phyloP scores from a whole-genome alignment of 1,139 yeast genomes.

The Blastobotrys raffinosifermentans region DNA sequence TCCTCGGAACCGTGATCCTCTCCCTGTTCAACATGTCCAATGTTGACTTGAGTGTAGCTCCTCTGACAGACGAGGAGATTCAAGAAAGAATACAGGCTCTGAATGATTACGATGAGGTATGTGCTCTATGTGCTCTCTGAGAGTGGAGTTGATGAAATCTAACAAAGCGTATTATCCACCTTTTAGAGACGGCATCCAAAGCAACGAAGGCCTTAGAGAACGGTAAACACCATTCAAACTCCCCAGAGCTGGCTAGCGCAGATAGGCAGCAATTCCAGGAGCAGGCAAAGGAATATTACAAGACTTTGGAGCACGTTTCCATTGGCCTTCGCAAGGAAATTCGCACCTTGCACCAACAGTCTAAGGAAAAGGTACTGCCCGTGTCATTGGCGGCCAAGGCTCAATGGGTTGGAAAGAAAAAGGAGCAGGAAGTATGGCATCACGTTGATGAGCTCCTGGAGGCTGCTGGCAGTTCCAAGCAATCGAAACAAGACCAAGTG shows the following conservation, averaged over 20 bases:
- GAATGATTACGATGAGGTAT: constrained; percentile 34
- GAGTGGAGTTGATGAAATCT: constrained; percentile 1
- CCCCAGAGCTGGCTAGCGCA: constrained; percentile 19
- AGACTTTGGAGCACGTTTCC: constrained; percentile 32
- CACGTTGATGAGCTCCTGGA: constrained; percentile 18
- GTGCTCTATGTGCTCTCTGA: constrained; percentile 7
- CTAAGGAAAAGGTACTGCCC: constrained; percentile 36
- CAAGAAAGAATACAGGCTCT: constrained; percentile 35
- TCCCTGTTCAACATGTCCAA: constrained; percentile 18
- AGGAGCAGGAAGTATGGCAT: constrained; percentile 31
- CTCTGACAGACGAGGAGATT: constrained; percentile 32
- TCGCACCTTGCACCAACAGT: constrained; percentile 35
- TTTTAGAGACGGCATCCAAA: constrained; percentile 37
- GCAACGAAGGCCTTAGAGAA: constrained; percentile 35
- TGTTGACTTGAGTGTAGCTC: constrained; percentile 24
- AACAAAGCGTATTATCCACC: constrained; percentile 31
- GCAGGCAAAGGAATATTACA: constrained; percentile 27
- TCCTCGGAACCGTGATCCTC: background rate
- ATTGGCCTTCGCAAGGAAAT: constrained; percentile 38
- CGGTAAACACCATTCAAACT: constrained; percentile 28
- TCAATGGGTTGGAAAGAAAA: constrained; percentile 31
- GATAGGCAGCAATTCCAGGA: constrained; percentile 31
- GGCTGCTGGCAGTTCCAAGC: too few species aligned
- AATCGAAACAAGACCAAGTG: constrained; percentile 6
- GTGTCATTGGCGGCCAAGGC: constrained; percentile 33